phyloP scores from a whole-genome alignment of 2,329 filamentous ascomycete species.

The Aspergillus fischeri region DNA sequence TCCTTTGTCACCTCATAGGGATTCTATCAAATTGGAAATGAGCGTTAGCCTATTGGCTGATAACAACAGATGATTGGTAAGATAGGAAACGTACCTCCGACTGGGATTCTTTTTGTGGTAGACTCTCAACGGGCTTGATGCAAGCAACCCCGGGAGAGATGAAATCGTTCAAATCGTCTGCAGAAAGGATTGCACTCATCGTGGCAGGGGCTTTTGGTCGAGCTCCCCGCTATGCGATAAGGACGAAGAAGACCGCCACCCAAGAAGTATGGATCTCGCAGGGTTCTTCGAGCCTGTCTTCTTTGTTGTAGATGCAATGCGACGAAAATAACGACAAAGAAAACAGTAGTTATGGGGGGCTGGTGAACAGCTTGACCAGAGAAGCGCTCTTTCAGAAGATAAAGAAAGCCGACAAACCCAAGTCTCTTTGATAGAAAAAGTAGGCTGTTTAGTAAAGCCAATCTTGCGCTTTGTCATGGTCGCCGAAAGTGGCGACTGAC shows the following conservation, averaged over 20 bases:
- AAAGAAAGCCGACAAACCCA: not conserved
- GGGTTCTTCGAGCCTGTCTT: not conserved
- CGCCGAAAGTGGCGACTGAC: not conserved
- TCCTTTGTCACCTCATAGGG: conserved; percentile 88
- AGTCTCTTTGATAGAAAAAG: not conserved
- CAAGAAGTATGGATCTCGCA: not conserved
- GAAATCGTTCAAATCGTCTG: conserved; percentile 97
- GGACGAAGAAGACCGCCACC: conserved; percentile 5
- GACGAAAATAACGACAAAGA: not conserved
- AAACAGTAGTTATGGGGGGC: not conserved
- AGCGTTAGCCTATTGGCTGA: conserved; percentile 11
- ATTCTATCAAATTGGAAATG: conserved; percentile 40
- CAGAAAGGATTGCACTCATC: conserved; percentile 97
- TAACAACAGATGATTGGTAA: conserved; percentile 1
- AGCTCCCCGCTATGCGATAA: conserved; percentile 10
- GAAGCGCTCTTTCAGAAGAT: not conserved
- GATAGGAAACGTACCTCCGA: conserved; percentile 36
- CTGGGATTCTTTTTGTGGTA: conserved; percentile 61
- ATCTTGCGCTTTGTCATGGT: not conserved
- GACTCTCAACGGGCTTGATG: conserved; percentile 93
- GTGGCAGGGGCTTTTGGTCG: conserved; percentile 24
- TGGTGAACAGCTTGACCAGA: not conserved
- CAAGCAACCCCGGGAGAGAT: conserved; percentile 96
- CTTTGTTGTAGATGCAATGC: not conserved
- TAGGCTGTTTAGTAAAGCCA: not conserved